Evolutionary conservation across 352 stramenopile genomes (phyloP).

Genomic region (Pythium coloratum): DNA sequence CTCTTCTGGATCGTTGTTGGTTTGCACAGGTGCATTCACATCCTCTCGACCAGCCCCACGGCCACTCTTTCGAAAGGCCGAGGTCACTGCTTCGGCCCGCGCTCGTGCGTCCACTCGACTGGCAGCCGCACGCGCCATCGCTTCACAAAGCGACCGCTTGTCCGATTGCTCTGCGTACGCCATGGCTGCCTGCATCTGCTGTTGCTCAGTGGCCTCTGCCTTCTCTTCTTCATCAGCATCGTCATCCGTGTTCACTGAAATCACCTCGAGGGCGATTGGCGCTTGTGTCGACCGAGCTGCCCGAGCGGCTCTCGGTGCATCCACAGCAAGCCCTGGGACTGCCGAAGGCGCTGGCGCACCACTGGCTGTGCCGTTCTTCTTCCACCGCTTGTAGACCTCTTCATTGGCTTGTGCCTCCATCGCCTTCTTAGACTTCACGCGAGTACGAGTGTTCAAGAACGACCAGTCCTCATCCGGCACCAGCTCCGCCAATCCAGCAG

Average conservation of each 20-base stretch:
- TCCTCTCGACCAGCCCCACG: neutral
- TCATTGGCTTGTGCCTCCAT: constrained; percentile 77
- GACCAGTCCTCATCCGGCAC: constrained; percentile 84
- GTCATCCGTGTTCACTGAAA: constrained; percentile 26
- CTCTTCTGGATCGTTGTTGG: constrained; percentile 1
- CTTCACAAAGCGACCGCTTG: constrained; percentile 37
- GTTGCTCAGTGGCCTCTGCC: constrained; percentile 6
- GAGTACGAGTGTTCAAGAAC: constrained; percentile 73
- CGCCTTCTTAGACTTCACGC: constrained; percentile 75
- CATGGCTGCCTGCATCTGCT: constrained; percentile 14
- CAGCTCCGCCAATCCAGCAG: constrained; percentile 55
- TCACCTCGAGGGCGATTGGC: constrained; percentile 11
- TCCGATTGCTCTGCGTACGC: constrained; percentile 28
- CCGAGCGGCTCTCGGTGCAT: neutral
- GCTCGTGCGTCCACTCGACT: constrained; percentile 47
- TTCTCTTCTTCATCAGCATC: constrained; percentile 9
- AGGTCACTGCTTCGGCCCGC: constrained; percentile 42
- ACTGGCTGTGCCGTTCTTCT: constrained; percentile 30
- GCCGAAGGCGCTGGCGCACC: neutral
- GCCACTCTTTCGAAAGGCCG: constrained; percentile 33
- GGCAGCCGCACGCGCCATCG: constrained; percentile 56
- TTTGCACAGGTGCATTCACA: neutral
- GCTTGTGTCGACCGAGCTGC: neutral
- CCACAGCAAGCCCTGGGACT: neutral
- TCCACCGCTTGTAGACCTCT: constrained; percentile 69